Evolutionary conservation across 148 eudicot species (phyloP), one percentile per base, ranked within the genome.

Genomic region (Nyssa sinensis): DNA sequence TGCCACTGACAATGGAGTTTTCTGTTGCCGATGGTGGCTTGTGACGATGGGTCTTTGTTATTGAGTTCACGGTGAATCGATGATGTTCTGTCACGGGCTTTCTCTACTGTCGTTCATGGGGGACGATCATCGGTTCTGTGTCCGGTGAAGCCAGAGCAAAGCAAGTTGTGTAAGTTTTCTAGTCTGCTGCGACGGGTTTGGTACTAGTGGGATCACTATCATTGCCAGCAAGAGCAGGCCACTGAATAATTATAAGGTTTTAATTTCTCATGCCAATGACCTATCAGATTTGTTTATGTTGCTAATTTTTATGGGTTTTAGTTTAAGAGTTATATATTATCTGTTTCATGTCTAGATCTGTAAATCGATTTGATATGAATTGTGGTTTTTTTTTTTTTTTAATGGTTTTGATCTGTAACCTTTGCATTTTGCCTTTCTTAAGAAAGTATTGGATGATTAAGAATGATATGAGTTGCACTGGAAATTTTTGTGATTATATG

Each of bases 121-220:
- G n/a, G n/a, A n/a, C n/a, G n/a, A n/a, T n/a, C n/a, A n/a, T n/a
- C n/a, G n/a, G n/a, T n/a, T n/a, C n/a, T n/a, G n/a, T n/a, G n/a
- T n/a, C n/a, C n/a, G n/a, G n/a, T n/a, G n/a, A n/a, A n/a, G n/a
- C n/a, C n/a, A n/a, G n/a, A n/a, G n/a, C n/a, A n/a, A n/a, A n/a
- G n/a, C n/a, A n/a, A n/a, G n/a, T n/a, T n/a, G n/a, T n/a, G n/a
- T n/a, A n/a, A n/a, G n/a, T n/a, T n/a, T n/a, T n/a, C 82, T 91
- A 6, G 86, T 89, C 37, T 91, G 93, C 27, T 91, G 97, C 61
- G 93, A 91, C 0, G 93, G 87, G 21, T 89, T 91, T 64, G 86
- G 91, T 0, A 89, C 97, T 16, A 65, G 75, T 58, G 97, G 97
- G 0, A 90, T 91, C 47, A 86, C 91, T 39, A 3, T 86, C 44